A percentile compares a stretch with the other conserved stretches of the same genome.
Conservation (phyloP, 129 eudicot species). For the Erigeron canadensis region DNA sequence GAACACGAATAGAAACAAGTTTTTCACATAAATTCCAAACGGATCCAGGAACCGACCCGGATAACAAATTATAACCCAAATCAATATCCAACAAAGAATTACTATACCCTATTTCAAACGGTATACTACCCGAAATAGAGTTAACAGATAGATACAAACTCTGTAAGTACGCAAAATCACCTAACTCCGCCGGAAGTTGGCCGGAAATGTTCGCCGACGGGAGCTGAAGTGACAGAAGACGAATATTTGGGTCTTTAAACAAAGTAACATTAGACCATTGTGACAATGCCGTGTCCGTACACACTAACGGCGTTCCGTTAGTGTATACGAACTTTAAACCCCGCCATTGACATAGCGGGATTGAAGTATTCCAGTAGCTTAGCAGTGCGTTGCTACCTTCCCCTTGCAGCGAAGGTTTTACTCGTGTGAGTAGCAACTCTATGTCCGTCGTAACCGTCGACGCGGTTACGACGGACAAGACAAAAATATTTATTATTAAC, state of each 20-base stretch:
- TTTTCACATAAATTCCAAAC: constrained; percentile 88
- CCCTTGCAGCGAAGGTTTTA: constrained; percentile 77
- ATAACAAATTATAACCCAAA: constrained; percentile 66
- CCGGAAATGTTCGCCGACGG: constrained; percentile 94
- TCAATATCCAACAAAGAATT: constrained; percentile 71
- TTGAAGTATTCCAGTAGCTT: constrained; percentile 70
- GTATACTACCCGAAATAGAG: constrained; percentile 58
- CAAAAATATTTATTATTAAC: not conserved
- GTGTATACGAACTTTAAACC: constrained; percentile 73
- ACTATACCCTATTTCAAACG: constrained; percentile 87
- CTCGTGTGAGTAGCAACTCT: constrained; percentile 48
- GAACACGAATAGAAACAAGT: constrained; percentile 53
- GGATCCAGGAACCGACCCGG: constrained; percentile 73
- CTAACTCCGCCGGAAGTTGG: constrained; percentile 65
- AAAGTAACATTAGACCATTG: constrained; percentile 63
- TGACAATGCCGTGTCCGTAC: constrained; percentile 61
- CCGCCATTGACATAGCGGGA: constrained; percentile 89
- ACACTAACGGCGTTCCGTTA: constrained; percentile 33
- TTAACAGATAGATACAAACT: constrained; percentile 67
- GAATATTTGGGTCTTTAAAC: constrained; percentile 53
- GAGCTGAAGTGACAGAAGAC: constrained; percentile 68
- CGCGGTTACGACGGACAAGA: not conserved
- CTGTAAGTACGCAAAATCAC: constrained; percentile 54
- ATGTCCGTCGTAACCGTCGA: constrained; percentile 41
- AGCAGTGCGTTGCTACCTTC: constrained; percentile 45